These are phyloP conservation scores for Acidiella bohemica DNA, from an alignment of 495 filamentous ascomycete genomes.

Conservation along the genomic window DNA sequence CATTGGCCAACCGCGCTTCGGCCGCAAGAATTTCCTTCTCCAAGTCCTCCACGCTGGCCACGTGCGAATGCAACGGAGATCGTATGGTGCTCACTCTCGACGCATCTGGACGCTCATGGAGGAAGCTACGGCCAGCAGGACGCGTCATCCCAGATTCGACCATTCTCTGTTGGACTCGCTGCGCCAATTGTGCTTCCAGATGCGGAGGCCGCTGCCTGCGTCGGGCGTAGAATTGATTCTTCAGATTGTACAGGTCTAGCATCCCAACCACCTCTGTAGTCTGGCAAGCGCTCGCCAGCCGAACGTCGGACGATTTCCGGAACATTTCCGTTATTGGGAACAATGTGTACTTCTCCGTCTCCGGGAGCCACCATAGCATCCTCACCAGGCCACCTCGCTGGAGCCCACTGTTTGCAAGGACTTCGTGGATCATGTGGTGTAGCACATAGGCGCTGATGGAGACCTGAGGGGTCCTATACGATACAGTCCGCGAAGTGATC, in stretches of 20 bases:
- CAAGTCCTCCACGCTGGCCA: background rate
- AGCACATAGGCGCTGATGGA: background rate
- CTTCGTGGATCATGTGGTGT: constrained; percentile 1
- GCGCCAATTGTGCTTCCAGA: background rate
- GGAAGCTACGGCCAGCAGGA: background rate
- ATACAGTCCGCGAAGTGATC: background rate
- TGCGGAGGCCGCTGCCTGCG: background rate
- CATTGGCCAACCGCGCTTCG: background rate
- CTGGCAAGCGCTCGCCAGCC: background rate
- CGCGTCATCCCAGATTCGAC: background rate
- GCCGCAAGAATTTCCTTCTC: background rate
- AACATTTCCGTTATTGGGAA: background rate
- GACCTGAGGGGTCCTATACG: background rate
- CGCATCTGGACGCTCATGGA: background rate
- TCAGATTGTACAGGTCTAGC: background rate
- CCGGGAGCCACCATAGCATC: constrained; percentile 16
- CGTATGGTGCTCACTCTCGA: too few species aligned
- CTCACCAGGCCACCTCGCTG: constrained; percentile 12
- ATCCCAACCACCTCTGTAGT: constrained; percentile 4
- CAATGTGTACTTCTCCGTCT: background rate
- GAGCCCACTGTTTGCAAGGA: constrained; percentile 2
- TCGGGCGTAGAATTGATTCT: background rate
- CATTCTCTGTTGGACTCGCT: background rate
- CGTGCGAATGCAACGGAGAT: background rate
- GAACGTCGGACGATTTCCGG: background rate